Base-by-base conservation (phyloP, 116 monocot genomes). In the Papilionanthe hybrid region DNA sequence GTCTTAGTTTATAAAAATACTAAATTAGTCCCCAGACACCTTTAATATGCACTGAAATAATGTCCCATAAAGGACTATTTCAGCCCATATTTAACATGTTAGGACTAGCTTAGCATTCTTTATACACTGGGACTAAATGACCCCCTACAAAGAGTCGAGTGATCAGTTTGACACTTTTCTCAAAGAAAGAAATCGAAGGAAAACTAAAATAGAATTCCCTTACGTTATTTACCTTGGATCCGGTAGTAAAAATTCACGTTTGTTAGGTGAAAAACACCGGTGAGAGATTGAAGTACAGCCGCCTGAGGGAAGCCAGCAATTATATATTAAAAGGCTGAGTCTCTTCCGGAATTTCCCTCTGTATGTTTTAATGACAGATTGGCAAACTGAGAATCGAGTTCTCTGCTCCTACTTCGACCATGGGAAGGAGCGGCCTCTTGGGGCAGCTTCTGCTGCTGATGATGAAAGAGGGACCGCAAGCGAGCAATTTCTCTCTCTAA, bases 401-500 rank as follows among this genome's bases (percentile, higher is more conserved):
- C 93, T 86, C 89, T 90, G 78, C 93, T 92, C 55, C 57, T 90
- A 80, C 78, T 90, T 56, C 83, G 96, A 58, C 72, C 56, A 65
- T 90, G 93, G 19, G 43, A 83, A 30, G 83, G 45, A 74, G 75
- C 9, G 27, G 63, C 63, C 3, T 81, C 80, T 75, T 63, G 83
- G 10, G 81, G 86, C 68, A 25, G 75, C 29, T 78, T 85, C 28
- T 84, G 91, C 42, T 86, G 88, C 76, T 92, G 92, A 45, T 94
- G 91, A 58, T 88, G 90, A 55, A 83, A 87, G 18, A 90, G 63
- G 56, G 69, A 63, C 77, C 86, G 86, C 23, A 96, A 81, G 56
- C 91, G 93, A 79, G 86, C 87, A 67, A 93, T 88, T 79, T 96
- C 96, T 82, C 85, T 79, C 78, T 96, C 96, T 63, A 93, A 83